Evolutionary conservation across 139 green algal species (phyloP), one percentile per base, ranked within the genome.

Genomic region (Dunaliella primolecta): DNA sequence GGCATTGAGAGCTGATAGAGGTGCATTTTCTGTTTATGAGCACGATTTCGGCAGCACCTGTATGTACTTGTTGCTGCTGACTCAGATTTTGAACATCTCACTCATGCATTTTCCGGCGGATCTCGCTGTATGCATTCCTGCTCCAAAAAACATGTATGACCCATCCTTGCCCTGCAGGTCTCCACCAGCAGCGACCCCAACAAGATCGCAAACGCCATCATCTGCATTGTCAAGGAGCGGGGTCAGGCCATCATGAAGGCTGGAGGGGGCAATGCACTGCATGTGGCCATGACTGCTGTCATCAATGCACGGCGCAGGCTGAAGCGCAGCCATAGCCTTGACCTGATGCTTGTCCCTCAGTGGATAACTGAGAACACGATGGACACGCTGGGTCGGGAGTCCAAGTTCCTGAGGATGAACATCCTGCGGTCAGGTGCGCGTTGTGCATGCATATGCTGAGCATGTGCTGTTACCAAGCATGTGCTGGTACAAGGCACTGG

Each of bases 331-430:
- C 82, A 88, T 36, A 82, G 77, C 36, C 85, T 88, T 25, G 87
- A 90, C 55, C 38, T 88, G 24, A 90, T 90, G 87, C 70, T 88
- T 30, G 78, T 87, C 34, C 84, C 87, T 1, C 36, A 71, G 0
- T 90, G 84, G 84, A 88, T 88, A 55, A 90, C 87, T 55, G 84
- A 88, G 82, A 82, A 90, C 78, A 88, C 87, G 70, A 7, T 35
- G 27, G 27, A 27, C 36, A 83, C 56, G 76, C 82, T 90, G 46
- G 87, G 87, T 37, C 37, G 87, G 27, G 87, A 90, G 79, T 86
- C 78, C 84, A 90, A 90, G 82, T 90, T 90, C 78, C 84, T 90
- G n/a, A 79, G 84, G 35, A 88, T 90, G 77, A 90, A 90, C 46
- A 78, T 90, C n/a, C 70, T 90, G 2, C 84, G 80, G 38, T 85